These are phyloP conservation scores for Pueraria montana DNA, from an alignment of 306 rosid species.

Conservation along the genomic window DNA sequence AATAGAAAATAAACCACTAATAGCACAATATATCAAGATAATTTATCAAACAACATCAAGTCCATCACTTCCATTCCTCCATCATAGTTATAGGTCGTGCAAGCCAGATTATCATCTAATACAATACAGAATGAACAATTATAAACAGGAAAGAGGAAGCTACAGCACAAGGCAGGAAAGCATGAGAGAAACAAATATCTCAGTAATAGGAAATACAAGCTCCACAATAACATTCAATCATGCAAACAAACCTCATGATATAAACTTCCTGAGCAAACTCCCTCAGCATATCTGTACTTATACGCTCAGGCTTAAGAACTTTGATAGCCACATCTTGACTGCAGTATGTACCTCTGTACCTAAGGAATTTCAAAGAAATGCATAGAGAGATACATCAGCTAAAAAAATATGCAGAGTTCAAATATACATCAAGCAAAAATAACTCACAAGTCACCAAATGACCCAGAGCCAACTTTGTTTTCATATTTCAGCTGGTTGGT, in stretches of 20 bases:
- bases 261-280: slow-evolving; percentile 99
- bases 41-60: slow-evolving; percentile 22
- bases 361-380: slow-evolving; percentile 52
- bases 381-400: slow-evolving; percentile 52
- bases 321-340: slow-evolving; percentile 98
- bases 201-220: slow-evolving; percentile 38
- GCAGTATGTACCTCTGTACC: slow-evolving; percentile 93
- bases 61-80: background rate
- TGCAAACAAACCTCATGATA: slow-evolving; percentile 87
- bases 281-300: slow-evolving; percentile 83
- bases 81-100: slow-evolving; percentile 20
- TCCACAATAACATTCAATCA: slow-evolving; percentile 37
- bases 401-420: slow-evolving; percentile 42
- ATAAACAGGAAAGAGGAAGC: slow-evolving; percentile 30
- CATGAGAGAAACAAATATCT: slow-evolving; percentile 16
- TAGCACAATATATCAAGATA: slow-evolving; percentile 17
- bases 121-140: slow-evolving; percentile 28
- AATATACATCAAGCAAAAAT: slow-evolving; percentile 44
- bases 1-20: background rate
- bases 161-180: slow-evolving; percentile 21
- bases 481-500: slow-evolving; percentile 76
- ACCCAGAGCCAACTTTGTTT: slow-evolving; percentile 95
- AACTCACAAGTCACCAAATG: slow-evolving; percentile 97
- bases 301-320: slow-evolving; percentile 86
- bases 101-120: slow-evolving; percentile 21